phyloP scores from a whole-genome alignment of 176 grass and related monocot genomes.

The Carex pumila region DNA sequence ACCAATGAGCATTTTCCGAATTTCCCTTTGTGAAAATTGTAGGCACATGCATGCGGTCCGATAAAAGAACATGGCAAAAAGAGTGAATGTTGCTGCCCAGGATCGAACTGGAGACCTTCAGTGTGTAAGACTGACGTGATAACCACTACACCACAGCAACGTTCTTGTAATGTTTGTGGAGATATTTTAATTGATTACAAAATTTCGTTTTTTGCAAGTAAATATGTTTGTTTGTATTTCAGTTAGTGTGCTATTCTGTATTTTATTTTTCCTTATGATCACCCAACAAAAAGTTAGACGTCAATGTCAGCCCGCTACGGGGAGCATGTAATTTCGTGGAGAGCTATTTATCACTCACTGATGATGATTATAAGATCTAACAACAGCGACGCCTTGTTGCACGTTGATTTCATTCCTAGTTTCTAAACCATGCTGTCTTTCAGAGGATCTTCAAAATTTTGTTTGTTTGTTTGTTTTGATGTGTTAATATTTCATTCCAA shows the following conservation, averaged over 20 bases:
- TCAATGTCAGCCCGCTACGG: not conserved
- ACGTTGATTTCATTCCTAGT: not conserved
- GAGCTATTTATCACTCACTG: not conserved
- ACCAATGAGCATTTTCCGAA: too few species aligned
- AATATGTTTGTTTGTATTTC: too few species aligned
- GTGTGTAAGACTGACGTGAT: conserved; percentile 99
- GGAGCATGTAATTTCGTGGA: not conserved
- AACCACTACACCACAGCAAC: conserved; percentile 97
- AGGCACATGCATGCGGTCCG: too few species aligned
- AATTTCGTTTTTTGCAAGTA: too few species aligned
- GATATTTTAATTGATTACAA: too few species aligned
- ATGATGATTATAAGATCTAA: not conserved
- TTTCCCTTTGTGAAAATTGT: too few species aligned
- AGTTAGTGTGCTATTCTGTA: too few species aligned
- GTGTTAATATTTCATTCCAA: too few species aligned
- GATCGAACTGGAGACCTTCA: conserved; percentile 59
- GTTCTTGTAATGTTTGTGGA: too few species aligned
- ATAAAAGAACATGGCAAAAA: not conserved
- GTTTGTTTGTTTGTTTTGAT: not conserved
- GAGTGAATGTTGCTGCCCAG: conserved; percentile 18
- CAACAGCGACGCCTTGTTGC: not conserved
- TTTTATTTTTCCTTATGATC: too few species aligned
- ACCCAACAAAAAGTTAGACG: not conserved
- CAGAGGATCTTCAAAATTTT: not conserved
- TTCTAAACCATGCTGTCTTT: not conserved